phyloP scores from a whole-genome alignment of 257 asterid genomes.

The Phtheirospermum japonicum region DNA sequence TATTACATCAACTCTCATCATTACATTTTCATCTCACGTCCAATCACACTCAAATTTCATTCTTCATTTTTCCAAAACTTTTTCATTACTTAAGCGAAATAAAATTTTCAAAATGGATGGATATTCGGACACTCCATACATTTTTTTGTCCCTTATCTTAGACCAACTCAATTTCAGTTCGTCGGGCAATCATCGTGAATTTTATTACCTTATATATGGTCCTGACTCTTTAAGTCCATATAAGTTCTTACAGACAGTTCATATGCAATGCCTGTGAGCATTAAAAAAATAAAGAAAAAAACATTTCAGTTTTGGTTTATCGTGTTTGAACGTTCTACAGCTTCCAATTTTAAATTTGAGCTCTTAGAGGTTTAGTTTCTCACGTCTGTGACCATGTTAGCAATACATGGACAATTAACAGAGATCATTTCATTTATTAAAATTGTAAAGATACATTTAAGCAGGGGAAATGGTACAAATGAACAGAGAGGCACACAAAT shows the following conservation, averaged over 20 bases:
- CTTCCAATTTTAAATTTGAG: neutral
- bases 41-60: too few species aligned
- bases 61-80: too few species aligned
- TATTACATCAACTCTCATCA: neutral
- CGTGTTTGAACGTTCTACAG: conserved; percentile 1
- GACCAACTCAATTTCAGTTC: too few species aligned
- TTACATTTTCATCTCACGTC: too few species aligned
- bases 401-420: too few species aligned
- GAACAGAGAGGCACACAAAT: neutral
- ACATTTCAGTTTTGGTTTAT: neutral
- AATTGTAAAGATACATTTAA: too few species aligned
- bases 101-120: neutral
- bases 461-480: conserved; percentile 6
- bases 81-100: too few species aligned
- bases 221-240: neutral
- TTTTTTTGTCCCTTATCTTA: too few species aligned
- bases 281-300: neutral
- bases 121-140: too few species aligned
- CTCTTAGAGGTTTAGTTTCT: neutral
- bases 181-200: neutral
- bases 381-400: neutral
- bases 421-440: too few species aligned
- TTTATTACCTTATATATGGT: neutral
- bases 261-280: neutral
- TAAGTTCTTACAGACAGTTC: too few species aligned